Evolutionary conservation across 352 stramenopile species (phyloP), one percentile per base, ranked within the genome.

Genomic region (Plasmopara halstedii): DNA sequence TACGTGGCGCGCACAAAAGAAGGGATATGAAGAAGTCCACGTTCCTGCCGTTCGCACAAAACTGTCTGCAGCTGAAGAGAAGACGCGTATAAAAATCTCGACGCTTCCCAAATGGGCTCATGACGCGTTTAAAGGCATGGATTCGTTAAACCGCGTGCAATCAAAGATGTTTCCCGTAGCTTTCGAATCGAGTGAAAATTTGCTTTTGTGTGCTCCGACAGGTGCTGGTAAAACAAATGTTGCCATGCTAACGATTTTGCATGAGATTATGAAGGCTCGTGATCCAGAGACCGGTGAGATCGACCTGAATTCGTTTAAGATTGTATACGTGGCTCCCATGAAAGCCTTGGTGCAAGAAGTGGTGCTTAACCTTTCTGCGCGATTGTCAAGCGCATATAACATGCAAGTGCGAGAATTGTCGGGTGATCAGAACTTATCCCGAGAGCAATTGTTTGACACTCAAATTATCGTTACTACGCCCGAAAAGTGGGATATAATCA

Each of bases 401-500:
- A 77, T 99, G n/a, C 59, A 83, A 58, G 96, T 99, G 2, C 78
- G 87, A 38, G 97, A 99, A 62, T 70, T 99, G 9, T 98, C 94
- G 2, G 97, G 97, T 55, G 97, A 99, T 74, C 95, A 97, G 41
- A 98, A 95, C 53, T 70, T 99, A 17, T 98, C 95, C 9, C 79
- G 91, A 8, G 88, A 98, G 58, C 94, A 99, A 73, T 95, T 99
- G 42, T 85, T 90, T 25, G 94, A 98, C 62, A 99, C 97, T 7
- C 96, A 99, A 62, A 86, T 99, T 43, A 98, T 99, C 50, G 96
- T 99, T 13, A 99, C 97, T 21, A 99, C 97, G 7, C 97, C 97
- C 1, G 97, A 99, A 54, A 99, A 99, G 70, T 99, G 96, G 96
- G 97, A 99, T 74, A 99, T 99, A 58, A 95, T 99, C 35, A 99